Conservation (phyloP, 83 land plant genomes). For the Picea abies region DNA sequence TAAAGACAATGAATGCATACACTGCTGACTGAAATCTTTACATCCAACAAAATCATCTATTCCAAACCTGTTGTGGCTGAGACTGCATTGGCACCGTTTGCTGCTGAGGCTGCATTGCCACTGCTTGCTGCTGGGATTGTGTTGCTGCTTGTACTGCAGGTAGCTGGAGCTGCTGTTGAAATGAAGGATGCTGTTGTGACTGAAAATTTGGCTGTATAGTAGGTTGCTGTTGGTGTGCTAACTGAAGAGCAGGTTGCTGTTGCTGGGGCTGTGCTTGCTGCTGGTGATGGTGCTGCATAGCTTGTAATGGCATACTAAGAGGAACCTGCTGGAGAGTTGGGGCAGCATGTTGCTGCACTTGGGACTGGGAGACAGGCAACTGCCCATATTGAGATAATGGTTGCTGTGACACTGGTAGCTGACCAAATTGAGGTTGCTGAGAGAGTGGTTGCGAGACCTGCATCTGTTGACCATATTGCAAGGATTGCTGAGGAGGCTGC, state of each 20-base stretch:
- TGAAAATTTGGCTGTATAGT: constrained; percentile 3
- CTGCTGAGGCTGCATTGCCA: constrained; percentile 8
- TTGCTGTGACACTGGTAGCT: constrained; percentile 31
- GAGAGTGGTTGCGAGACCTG: constrained; percentile 30
- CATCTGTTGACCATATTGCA: constrained; percentile 26
- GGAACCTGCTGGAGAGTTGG: constrained; percentile 23
- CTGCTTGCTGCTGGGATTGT: constrained; percentile 13
- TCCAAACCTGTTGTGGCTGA: constrained; percentile 12
- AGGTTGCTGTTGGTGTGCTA: constrained; percentile 30
- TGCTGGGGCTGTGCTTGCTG: constrained; percentile 13
- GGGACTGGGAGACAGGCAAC: constrained; percentile 36
- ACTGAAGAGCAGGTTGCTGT: constrained; percentile 48
- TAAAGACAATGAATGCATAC: background rate
- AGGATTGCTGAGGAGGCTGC: constrained; percentile 28
- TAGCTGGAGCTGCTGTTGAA: constrained; percentile 8
- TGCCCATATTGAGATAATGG: constrained; percentile 31
- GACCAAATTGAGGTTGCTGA: constrained; percentile 27
- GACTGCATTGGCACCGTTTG: background rate
- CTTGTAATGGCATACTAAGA: constrained; percentile 21
- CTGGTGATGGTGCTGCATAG: background rate
- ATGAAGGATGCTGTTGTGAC: constrained; percentile 7
- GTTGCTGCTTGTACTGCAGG: constrained; percentile 5
- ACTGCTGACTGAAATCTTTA: background rate
- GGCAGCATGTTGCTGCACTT: constrained; percentile 32
- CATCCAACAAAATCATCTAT: background rate